Conservation (phyloP, 1,284 basidiomycete species). For the Fomitopsis betulina region DNA sequence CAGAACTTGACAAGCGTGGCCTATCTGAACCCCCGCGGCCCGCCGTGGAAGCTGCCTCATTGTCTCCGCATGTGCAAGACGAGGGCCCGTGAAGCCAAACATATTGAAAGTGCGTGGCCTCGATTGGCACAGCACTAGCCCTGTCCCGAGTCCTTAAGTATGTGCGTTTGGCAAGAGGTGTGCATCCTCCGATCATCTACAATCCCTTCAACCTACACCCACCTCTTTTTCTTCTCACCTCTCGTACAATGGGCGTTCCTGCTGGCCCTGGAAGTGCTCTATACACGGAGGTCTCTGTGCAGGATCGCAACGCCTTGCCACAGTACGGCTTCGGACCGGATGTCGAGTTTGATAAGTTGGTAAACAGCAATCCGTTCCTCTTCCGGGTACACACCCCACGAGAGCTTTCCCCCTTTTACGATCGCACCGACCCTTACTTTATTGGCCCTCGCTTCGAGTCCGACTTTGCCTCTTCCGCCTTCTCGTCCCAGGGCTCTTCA, state of each 20-base stretch:
- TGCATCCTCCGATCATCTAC: conserved; percentile 2
- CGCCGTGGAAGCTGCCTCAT: conserved; percentile 2
- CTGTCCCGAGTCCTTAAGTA: conserved; percentile 1
- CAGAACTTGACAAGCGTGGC: neutral
- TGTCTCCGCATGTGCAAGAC: conserved; percentile 4
- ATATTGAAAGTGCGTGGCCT: conserved; percentile 7
- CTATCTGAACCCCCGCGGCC: neutral
- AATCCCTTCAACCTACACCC: neutral
- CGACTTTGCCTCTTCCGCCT: conserved; percentile 26
- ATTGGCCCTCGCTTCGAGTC: conserved; percentile 54
- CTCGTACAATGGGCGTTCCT: conserved; percentile 1
- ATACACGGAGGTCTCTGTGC: conserved; percentile 8
- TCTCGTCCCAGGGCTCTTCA: conserved; percentile 10
- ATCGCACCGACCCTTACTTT: conserved; percentile 55
- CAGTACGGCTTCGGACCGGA: conserved; percentile 69
- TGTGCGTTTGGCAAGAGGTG: neutral
- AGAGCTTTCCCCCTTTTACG: conserved; percentile 44
- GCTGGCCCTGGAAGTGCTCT: neutral
- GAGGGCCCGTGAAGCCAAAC: neutral
- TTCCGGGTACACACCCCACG: conserved; percentile 77
- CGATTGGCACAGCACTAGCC: neutral
- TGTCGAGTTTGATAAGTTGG: conserved; percentile 54
- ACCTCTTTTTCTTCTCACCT: neutral
- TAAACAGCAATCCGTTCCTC: conserved; percentile 63
- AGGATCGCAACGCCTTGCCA: conserved; percentile 39